A percentile compares a stretch with the other conserved stretches of the same genome.
Conservation (phyloP, 2,329 filamentous ascomycete species). For the Colletotrichum echinochloae region DNA sequence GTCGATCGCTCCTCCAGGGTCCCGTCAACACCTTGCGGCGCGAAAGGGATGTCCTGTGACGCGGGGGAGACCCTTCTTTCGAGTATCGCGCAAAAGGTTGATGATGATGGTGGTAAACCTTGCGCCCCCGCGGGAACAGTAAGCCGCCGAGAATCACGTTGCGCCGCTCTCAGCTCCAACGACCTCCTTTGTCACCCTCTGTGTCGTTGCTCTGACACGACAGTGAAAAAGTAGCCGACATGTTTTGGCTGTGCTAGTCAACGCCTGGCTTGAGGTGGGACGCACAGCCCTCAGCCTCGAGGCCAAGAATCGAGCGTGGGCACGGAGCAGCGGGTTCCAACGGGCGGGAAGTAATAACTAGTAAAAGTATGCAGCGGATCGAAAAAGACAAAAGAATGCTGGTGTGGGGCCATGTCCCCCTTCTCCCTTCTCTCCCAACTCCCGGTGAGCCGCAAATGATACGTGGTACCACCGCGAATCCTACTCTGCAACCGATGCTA, state of each 20-base stretch:
- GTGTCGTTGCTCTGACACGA: neutral
- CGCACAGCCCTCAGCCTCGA: slow-evolving; percentile 4
- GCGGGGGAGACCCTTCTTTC: no score
- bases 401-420: neutral
- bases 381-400: neutral
- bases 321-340: slow-evolving; percentile 12
- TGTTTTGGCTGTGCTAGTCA: neutral
- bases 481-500: neutral
- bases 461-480: neutral
- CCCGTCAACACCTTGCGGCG: no score
- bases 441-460: neutral
- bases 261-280: neutral
- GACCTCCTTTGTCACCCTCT: no score
- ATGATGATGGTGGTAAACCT: no score
- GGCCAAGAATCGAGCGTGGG: neutral
- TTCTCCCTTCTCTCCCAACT: neutral
- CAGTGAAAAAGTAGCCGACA: neutral
- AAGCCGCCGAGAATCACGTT: neutral
- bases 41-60: no score
- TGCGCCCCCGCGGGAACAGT: neutral
- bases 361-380: no score
- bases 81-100: no score
- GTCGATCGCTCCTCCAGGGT: neutral
- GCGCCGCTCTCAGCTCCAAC: neutral
- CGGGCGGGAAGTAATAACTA: neutral